These are phyloP conservation scores for Sesbania bispinosa DNA, from an alignment of 306 rosid genomes.

Conservation along the genomic window DNA sequence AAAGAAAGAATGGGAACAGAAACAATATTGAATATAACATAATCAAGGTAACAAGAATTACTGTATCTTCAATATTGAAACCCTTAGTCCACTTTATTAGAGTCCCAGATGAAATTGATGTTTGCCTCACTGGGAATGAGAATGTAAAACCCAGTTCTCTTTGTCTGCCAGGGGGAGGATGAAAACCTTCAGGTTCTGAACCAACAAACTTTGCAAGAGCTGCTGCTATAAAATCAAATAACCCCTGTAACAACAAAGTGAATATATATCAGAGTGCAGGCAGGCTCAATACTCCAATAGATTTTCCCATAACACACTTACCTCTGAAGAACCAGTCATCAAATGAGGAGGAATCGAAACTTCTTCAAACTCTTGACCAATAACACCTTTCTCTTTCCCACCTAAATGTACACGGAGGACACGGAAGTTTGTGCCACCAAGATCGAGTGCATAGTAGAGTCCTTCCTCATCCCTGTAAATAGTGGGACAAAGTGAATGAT, in stretches of 20 bases:
- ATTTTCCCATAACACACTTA: conserved; percentile 46
- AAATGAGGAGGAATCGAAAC: conserved; percentile 93
- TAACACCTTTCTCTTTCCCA: conserved; percentile 66
- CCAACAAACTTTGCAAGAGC: conserved; percentile 74
- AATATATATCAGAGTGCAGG: conserved; percentile 15
- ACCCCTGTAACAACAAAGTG: conserved; percentile 55
- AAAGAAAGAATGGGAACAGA: background rate
- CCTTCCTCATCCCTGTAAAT: conserved; percentile 80
- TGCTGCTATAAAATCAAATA: conserved; percentile 81
- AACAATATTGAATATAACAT: conserved; percentile 14
- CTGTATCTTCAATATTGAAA: conserved; percentile 74
- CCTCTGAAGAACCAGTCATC: conserved; percentile 83
- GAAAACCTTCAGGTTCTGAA: conserved; percentile 77
- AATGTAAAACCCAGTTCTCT: conserved; percentile 98
- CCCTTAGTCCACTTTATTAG: conserved; percentile 97
- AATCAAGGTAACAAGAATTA: conserved; percentile 34
- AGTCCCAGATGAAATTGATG: conserved; percentile 82
- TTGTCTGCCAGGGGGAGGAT: conserved; percentile 81
- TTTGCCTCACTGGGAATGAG: conserved; percentile 90
- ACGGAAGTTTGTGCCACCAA: conserved; percentile 97
- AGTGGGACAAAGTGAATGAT: conserved; percentile 10
- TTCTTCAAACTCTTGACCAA: conserved; percentile 54
- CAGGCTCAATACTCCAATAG: conserved; percentile 4
- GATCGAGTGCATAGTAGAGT: conserved; percentile 86
- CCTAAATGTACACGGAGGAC: conserved; percentile 84